Evolutionary conservation across 495 filamentous ascomycete species (phyloP), one percentile per base, ranked within the genome.

Genomic region (Penicillium herquei): DNA sequence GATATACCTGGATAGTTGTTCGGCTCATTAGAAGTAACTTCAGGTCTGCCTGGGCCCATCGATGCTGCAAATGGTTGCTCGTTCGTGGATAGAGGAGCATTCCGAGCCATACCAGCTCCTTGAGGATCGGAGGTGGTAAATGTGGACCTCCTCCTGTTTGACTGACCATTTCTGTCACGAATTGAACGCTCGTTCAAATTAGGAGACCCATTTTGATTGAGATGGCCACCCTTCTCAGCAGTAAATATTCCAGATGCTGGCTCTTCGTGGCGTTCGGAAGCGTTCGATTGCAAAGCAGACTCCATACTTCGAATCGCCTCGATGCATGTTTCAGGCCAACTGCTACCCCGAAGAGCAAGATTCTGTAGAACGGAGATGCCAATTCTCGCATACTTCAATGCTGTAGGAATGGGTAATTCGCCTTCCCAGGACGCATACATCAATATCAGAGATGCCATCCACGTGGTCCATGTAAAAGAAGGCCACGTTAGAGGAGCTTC

Each of bases 361-460:
- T 70, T 72, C 40, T 71, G 57, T 41, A 75, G 63, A 16, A 77
- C 63, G 7, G 50, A 49, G 2, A 74, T 59, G 0, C 67, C 71
- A 39, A 64, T 70, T 47, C 56, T 57, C 10, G 71, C 69, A 42
- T 75, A 75, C 53, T 71, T 70, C 26, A 59, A 55, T 11, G 73
- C 73, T 6, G 62, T 65, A 0, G 58, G n/a, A 0, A 60, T 39
- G 2, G 70, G 54, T 26, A 77, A 61, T 21, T 76, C 63, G 6
- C 67, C 68, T 49, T 74, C 69, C 66, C 70, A 74, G 5, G 71
- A 71, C n/a, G 74, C 74, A 53, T 74, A 77, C 52, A 79, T 67
- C 49, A 79, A 37, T 41, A 79, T 69, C n/a, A 79, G 61, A 51
- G 70, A 75, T 30, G 73, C 72, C 75, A 79, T 78, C 77, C 77